Percentiles rank a stretch among this genome's conserved stretches.
phyloP scores from a whole-genome alignment of 1,139 yeast genomes.

The Blastobotrys aristatus region DNA sequence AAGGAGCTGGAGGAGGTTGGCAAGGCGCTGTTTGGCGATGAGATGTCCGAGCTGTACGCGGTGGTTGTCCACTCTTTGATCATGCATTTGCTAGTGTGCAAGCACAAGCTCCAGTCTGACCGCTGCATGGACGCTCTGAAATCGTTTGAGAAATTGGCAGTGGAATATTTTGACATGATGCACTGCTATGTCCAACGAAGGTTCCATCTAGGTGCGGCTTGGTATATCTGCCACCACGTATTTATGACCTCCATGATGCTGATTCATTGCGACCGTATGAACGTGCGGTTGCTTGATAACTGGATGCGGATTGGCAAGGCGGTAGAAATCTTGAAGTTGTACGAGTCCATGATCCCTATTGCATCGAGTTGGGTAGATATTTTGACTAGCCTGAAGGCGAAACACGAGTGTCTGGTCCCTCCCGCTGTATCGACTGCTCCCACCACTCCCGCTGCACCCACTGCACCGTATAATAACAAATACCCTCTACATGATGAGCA shows the following conservation, averaged over 20 bases:
- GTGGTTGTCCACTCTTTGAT: conserved; percentile 10
- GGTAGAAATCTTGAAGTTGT: conserved; percentile 9
- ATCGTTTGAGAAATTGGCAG: conserved; percentile 7
- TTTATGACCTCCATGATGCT: conserved; percentile 15
- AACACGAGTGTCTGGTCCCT: background rate
- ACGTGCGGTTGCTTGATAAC: background rate
- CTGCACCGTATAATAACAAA: too few species aligned
- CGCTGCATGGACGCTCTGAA: conserved; percentile 1
- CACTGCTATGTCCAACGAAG: conserved; percentile 2
- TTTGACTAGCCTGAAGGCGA: conserved; percentile 4
- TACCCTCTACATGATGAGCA: too few species aligned
- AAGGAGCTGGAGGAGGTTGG: background rate
- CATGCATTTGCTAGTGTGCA: conserved; percentile 12
- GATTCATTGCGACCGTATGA: conserved; percentile 13
- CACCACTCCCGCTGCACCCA: background rate
- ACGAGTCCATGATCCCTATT: conserved; percentile 8
- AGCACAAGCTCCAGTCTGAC: conserved; percentile 7
- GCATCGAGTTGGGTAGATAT: conserved; percentile 16
- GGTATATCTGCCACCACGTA: conserved; percentile 15
- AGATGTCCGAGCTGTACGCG: conserved; percentile 9
- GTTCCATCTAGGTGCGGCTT: conserved; percentile 8
- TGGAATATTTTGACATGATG: conserved; percentile 7
- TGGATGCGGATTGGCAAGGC: conserved; percentile 8
- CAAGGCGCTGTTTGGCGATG: background rate
- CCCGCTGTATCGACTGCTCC: background rate